phyloP scores from a whole-genome alignment of 805 yeast species.

The Cephaloascus fragrans region DNA sequence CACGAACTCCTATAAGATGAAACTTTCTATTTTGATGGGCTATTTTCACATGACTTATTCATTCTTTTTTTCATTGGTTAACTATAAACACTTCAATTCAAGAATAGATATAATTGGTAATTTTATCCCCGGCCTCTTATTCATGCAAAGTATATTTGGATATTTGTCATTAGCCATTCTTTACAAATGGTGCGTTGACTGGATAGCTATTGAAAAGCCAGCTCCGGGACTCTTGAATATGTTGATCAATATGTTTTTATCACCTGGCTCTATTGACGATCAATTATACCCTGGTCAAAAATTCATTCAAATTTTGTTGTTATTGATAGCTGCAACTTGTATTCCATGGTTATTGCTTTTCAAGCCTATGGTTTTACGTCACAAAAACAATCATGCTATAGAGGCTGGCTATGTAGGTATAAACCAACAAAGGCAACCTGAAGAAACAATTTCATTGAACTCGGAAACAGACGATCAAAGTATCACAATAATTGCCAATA shows the following conservation, averaged over 20 bases:
- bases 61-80: constrained; percentile 73
- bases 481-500: constrained; percentile 34
- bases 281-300: constrained; percentile 76
- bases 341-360: constrained; percentile 86
- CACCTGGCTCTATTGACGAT: constrained; percentile 85
- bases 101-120: constrained; percentile 81
- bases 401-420: constrained; percentile 37
- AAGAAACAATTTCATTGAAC: constrained; percentile 9
- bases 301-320: constrained; percentile 58
- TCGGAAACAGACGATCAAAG: constrained; percentile 12
- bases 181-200: constrained; percentile 91
- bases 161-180: constrained; percentile 78
- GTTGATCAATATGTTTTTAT: constrained; percentile 89
- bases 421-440: constrained; percentile 16
- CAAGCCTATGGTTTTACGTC: constrained; percentile 70
- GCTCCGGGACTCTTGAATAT: constrained; percentile 93
- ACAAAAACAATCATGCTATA: constrained; percentile 39
- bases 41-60: constrained; percentile 92
- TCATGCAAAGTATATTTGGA: constrained; percentile 96
- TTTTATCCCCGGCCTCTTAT: constrained; percentile 86
- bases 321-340: constrained; percentile 72
- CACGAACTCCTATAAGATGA: constrained; percentile 96
- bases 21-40: constrained; percentile 90
- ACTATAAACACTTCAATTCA: constrained; percentile 60
- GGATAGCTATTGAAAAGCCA: constrained; percentile 66